Percentiles rank a stretch among this genome's conserved stretches.
These are phyloP conservation scores for Tulasnella sp. DNA, from an alignment of 768 basidiomycete genomes.

Conservation along the genomic window DNA sequence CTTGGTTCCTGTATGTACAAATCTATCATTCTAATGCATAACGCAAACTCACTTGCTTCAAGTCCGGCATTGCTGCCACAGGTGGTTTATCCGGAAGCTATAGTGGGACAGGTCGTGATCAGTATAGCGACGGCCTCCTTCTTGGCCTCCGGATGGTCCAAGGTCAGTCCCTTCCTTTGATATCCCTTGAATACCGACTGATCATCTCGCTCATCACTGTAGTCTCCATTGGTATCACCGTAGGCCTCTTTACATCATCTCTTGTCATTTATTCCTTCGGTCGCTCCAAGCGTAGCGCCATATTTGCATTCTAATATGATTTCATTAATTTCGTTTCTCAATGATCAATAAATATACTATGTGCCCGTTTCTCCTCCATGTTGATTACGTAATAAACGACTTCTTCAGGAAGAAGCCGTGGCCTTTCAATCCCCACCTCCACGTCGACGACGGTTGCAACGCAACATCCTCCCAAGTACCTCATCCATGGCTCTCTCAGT, in stretches of 20 bases:
- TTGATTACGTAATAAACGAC: slow-evolving; percentile 10
- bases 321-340: too few species aligned
- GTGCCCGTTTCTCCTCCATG: background rate
- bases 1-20: slow-evolving; percentile 59
- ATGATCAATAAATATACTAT: too few species aligned
- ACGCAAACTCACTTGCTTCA: background rate
- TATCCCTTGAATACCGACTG: too few species aligned
- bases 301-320: slow-evolving; percentile 70
- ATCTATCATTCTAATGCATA: background rate
- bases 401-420: slow-evolving; percentile 3
- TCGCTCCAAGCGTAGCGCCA: slow-evolving; percentile 67
- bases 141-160: slow-evolving; percentile 81
- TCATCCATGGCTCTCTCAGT: slow-evolving; percentile 28
- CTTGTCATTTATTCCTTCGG: slow-evolving; percentile 82
- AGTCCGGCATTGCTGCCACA: slow-evolving; percentile 79
- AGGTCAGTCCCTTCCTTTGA: slow-evolving; percentile 33
- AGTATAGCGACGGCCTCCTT: slow-evolving; percentile 57
- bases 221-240: slow-evolving; percentile 82
- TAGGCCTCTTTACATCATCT: slow-evolving; percentile 81
- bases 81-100: slow-evolving; percentile 54
- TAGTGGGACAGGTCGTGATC: slow-evolving; percentile 21
- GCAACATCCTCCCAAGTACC: background rate
- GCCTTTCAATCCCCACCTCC: background rate
- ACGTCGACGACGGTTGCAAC: background rate
- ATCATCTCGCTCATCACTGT: background rate